phyloP scores from a whole-genome alignment of 1,284 basidiomycete genomes.

The Boletus sp. region DNA sequence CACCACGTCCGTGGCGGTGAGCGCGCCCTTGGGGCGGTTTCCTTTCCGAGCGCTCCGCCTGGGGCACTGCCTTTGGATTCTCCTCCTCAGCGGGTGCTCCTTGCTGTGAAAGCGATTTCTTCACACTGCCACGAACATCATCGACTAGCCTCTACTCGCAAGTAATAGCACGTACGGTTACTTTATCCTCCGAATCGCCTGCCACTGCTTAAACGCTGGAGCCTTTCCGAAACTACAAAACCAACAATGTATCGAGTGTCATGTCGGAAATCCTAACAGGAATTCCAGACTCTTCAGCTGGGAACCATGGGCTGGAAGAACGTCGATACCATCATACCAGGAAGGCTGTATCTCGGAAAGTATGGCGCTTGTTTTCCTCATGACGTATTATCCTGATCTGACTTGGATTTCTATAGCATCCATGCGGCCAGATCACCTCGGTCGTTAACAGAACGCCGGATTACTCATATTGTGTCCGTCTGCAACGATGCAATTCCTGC shows the following conservation, averaged over 20 bases:
- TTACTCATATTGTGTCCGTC: constrained; percentile 75
- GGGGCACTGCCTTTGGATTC: constrained; percentile 29
- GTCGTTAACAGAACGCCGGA: constrained; percentile 66
- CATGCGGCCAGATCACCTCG: constrained; percentile 69
- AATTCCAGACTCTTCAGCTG: constrained; percentile 26
- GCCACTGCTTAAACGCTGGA: constrained; percentile 21
- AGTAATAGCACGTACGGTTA: constrained; percentile 30
- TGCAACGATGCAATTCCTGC: constrained; percentile 70
- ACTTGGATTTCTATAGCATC: constrained; percentile 45
- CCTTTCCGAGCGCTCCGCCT: constrained; percentile 16
- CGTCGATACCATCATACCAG: constrained; percentile 65
- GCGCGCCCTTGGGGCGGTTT: constrained; percentile 17
- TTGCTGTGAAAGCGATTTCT: constrained; percentile 34
- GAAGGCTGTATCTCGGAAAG: constrained; percentile 73
- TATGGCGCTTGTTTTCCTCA: constrained; percentile 37
- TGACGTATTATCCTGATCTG: constrained; percentile 27
- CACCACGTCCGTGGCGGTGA: constrained; percentile 31
- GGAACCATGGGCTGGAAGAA: constrained; percentile 66
- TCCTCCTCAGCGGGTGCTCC: constrained; percentile 25
- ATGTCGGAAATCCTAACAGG: constrained; percentile 26
- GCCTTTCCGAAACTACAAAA: constrained; percentile 31
- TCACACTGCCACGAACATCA: constrained; percentile 31
- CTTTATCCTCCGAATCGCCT: constrained; percentile 30
- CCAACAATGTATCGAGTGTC: constrained; percentile 26
- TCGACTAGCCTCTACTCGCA: constrained; percentile 19